Base-by-base conservation (phyloP, 768 basidiomycete species). In the Clitopilus hobsonii region DNA sequence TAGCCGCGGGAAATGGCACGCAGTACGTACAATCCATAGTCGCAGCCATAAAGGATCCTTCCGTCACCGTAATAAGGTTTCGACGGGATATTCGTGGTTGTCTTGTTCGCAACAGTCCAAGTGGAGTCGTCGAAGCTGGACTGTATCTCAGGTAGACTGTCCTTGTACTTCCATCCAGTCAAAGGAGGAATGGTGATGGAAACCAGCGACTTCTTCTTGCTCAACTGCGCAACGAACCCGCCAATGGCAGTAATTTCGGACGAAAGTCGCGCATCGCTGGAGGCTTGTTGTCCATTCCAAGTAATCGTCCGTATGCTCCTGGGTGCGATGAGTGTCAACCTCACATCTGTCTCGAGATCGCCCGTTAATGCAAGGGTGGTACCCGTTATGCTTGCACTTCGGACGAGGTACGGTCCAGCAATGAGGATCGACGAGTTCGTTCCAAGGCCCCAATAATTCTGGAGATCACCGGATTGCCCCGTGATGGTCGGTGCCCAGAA, bases 11-110 rank as follows among this genome's bases (percentile, higher is more conserved):
- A 28, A 41, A 56, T 10, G 32, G 36, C 36, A n/a, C n/a, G n/a
- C 28, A 18, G 14, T n/a, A 68, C 86, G 68, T 56, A 91, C 89
- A 85, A 94, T 55, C 84, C 88, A 67, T 94, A 94, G 67, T 93
- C 91, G 63, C 90, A 92, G 0, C 89, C 90, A 67, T 90, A 92
- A 25, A 94, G 70, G n/a, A 91, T 72, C 30, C 87, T 74, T 1
- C 88, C 88, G 58, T 90, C 87, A 1, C 88, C 88, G 58, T 87
- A 89, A 57, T 79, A 72, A 3, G 87, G 86, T 61, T 83, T 82
- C 49, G 74, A 74, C 1, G 88, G 86, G 54, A 86, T 84, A 59
- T 88, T 89, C 25, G 91, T 91, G 20, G 74, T 77, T n/a, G 78
- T 88, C 56, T 85, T 84, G 61, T 89, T 77, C 14, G 89, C 91